phyloP scores from a whole-genome alignment of 2,329 filamentous ascomycete species.

The Didymella exigua region DNA sequence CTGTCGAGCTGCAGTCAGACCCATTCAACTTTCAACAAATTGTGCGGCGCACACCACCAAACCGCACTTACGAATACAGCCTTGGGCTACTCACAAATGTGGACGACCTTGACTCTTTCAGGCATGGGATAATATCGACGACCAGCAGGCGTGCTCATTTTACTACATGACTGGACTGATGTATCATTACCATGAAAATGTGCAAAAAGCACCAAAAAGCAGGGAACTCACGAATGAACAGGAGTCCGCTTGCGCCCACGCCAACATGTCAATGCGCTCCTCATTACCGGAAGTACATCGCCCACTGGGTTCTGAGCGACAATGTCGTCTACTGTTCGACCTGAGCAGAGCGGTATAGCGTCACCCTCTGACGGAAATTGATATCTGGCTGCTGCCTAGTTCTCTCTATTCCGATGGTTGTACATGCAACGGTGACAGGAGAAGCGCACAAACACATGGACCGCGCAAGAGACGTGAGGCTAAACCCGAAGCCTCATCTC shows the following conservation, averaged over 20 bases:
- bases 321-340: not conserved
- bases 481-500: not conserved
- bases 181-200: slow-evolving; percentile 7
- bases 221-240: slow-evolving; percentile 9
- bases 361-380: not conserved
- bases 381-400: not conserved
- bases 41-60: slow-evolving; percentile 1
- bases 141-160: slow-evolving; percentile 16
- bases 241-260: not conserved
- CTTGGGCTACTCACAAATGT: slow-evolving; percentile 2
- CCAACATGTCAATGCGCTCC: slow-evolving; percentile 2
- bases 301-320: not conserved
- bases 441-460: not conserved
- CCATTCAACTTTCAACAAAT: slow-evolving; percentile 10
- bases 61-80: not conserved
- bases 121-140: slow-evolving; percentile 3
- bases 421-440: not conserved
- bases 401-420: not conserved
- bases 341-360: not conserved
- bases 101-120: slow-evolving; percentile 11
- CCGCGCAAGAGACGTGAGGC: not conserved
- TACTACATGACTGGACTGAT: slow-evolving; percentile 13
- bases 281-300: not conserved
- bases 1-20: slow-evolving; percentile 12
- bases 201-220: slow-evolving; percentile 9